Evolutionary conservation across 495 filamentous ascomycete genomes (phyloP), one percentile per base, ranked within the genome.

Genomic region (Aspergillus sparsus): DNA sequence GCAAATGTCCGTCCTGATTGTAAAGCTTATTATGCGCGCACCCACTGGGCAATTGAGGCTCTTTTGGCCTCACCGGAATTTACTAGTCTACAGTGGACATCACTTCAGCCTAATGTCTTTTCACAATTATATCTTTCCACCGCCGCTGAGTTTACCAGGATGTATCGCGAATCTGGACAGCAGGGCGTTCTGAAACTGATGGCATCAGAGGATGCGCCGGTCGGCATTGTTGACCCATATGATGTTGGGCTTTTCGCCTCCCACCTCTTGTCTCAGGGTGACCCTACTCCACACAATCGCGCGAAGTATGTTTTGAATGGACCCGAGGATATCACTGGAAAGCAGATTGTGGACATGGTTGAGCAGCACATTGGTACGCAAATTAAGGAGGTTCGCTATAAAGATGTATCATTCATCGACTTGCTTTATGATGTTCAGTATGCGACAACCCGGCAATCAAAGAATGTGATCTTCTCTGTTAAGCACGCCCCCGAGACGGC

Each of bases 41-140:
- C 62, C 1, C 78, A 81, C 52, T 81, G 78, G 77, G 78, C 78
- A 0, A 74, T 81, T 49, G 78, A 80, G 63, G 32, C 68, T 32
- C 61, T 81, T 2, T 67, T 81, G 4, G 44, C 50, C 47, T 68
- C 77, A 15, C 71, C 73, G 0, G 71, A 78, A 47, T 78, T 79
- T 61, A 50, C 27, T n/a, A 41, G 32, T 33, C 34, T 81, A 49
- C 69, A 78, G 50, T 81, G 77, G 78, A 77, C 78, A 0, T 80
- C 78, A 1, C 73, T 81, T 15, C 78, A 78, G 59, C 71, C 78
- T 0, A 79, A 79, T 47, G 7, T 71, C 51, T 80, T 80, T 57
- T 39, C 68, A 33, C 36, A 16, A 7, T 16, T 72, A 11, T 56
- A 36, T 16, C 55, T 80, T 1, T 33, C 36, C 9, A 13, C 62